Base-by-base conservation (phyloP, 192 early-diverging fungal species). In the Coemansia sp. region DNA sequence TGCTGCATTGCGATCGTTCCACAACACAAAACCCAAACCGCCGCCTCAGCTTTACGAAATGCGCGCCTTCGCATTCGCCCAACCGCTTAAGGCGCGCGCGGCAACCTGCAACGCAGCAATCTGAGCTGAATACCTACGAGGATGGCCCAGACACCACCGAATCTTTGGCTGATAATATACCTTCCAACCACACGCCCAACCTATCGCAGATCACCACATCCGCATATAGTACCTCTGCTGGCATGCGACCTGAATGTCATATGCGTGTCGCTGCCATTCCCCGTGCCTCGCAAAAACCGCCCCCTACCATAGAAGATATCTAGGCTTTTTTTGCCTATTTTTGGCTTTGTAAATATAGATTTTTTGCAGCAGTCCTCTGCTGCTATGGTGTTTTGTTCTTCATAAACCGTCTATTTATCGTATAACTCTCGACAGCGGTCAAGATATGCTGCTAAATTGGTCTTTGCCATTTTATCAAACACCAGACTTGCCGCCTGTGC, bases 401-500 rank as follows among this genome's bases (percentile, higher is more conserved):
- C 25, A 23, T 21, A 9, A 46, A n/a, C 16, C 26, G 29, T 46
- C 35, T 62, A 63, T 49, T 46, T 59, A 15, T 60, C 77, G 59
- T 74, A 74, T 9, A 79, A 62, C 61, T 51, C 16, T 26, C 53
- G 67, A 58, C 77, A 74, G 21, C 77, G 71, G 12, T 23, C 68
- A 37, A 70, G 63, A 53, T 79, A 79, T 25, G 77, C 77, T 2
- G 49, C 55, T 64, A 79, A 28, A 48, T 61, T 79, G 29, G 64
- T 55, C 30, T 85, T 85, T 49, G 87, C 87, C 31, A 94, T 88
- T 49, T 89, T 81, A 42, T 93, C 86, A 67, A 94, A 92, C 69
- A 93, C 94, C 25, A 93, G 61, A 20, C 83, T 84, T 9, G 95
- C 87, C 10, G 90, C 82, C 49, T 92, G 92, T 2, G 90, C 90